Conservation (phyloP, 1,139 yeast species). For the Hansenula anomala region DNA sequence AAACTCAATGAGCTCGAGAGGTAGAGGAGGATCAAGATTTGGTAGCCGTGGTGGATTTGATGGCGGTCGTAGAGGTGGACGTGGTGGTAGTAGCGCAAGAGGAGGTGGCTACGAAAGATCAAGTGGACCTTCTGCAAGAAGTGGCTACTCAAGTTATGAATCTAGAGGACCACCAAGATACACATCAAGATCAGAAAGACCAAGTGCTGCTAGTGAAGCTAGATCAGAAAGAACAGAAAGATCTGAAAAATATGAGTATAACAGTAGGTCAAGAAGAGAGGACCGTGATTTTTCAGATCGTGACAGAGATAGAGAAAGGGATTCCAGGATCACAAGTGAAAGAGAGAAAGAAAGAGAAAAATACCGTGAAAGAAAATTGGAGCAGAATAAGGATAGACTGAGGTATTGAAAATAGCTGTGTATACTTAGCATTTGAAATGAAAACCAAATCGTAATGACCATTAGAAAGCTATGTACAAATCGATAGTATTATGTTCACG, state of each 20-base stretch:
- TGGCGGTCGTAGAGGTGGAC: slow-evolving; percentile 10
- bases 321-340: slow-evolving; percentile 7
- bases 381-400: slow-evolving; percentile 4
- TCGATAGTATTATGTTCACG: no score
- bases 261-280: slow-evolving; percentile 16
- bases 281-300: slow-evolving; percentile 14
- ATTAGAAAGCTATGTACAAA: no score
- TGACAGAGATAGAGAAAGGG: slow-evolving; percentile 12
- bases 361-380: slow-evolving; percentile 10
- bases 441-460: no score
- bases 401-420: slow-evolving; percentile 7
- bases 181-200: slow-evolving; percentile 5
- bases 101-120: slow-evolving; percentile 7
- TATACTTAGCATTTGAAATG: no score
- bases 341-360: slow-evolving; percentile 13
- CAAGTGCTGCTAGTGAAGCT: no score
- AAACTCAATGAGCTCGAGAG: slow-evolving; percentile 3
- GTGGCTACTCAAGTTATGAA: neutral
- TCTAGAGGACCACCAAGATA: slow-evolving; percentile 3
- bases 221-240: slow-evolving; percentile 3
- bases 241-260: slow-evolving; percentile 11
- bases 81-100: slow-evolving; percentile 4
- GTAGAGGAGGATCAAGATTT: slow-evolving; percentile 9
- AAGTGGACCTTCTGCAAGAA: neutral
- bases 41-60: slow-evolving; percentile 13